Base-by-base conservation (phyloP, 768 basidiomycete species). In the Panaeolus cyanescens region DNA sequence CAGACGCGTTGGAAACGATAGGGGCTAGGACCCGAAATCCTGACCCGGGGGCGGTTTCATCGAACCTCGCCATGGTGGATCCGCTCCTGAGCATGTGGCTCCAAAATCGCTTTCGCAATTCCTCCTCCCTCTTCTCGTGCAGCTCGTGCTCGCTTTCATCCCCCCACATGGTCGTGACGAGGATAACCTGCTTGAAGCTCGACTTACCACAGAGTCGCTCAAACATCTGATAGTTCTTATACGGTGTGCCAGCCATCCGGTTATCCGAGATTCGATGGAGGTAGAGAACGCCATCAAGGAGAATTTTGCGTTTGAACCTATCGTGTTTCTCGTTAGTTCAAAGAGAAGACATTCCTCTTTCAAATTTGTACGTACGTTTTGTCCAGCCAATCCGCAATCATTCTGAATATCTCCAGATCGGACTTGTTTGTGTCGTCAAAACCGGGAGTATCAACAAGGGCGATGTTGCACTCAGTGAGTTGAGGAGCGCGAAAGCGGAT, bases 151-250 rank as follows among this genome's bases (percentile, higher is more conserved):
- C 36, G 2, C 34, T 55, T 13, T 59, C 32, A 50, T 74, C 72
- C 5, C 69, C 73, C 82, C 83, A 84, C 77, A 78, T 83, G 10
- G 77, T 84, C 56, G 83, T 83, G 34, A 74, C 76, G 57, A 85
- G 73, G 45, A 82, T 72, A 40, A 84, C 82, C 58, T 83, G 80
- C 59, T 75, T 75, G 63, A 81, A 75, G 36, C 64, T 72, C 15
- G 58, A 36, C 19, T 75, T 71, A 31, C 83, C 84, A 61, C 84
- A 84, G 13, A 85, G 73, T 58, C 78, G 74, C 32, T 72, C 73
- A 67, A 85, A 84, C 68, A 85, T 75, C 19, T 76, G 74, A 42
- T 83, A 75, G 65, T 83, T 85, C 65, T 75, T 78, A 32, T 74
- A 71, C 32, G 80, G 77, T 4, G 77, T 77, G 32, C 78, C 80